Evolutionary conservation across 2,329 filamentous ascomycete genomes (phyloP).

Genomic region (Fusarium sp.): DNA sequence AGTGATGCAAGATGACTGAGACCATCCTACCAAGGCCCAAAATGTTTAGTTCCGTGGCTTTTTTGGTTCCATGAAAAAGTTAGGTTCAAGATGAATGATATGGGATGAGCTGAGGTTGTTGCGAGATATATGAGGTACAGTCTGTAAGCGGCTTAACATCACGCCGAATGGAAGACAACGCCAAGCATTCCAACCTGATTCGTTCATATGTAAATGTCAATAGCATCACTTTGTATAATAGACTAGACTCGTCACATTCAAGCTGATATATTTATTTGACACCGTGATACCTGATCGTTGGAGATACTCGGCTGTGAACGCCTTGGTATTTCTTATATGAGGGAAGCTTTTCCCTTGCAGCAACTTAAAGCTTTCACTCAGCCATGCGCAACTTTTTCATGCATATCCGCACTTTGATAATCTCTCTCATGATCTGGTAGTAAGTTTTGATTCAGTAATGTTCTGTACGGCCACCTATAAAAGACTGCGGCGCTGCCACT

Average conservation of each 20-base stretch:
- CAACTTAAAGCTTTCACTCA: background rate
- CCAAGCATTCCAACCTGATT: background rate
- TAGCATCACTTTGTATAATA: background rate
- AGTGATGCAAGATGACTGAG: constrained; percentile 3
- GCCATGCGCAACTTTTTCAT: background rate
- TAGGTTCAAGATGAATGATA: background rate
- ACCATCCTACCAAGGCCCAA: constrained; percentile 3
- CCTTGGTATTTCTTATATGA: background rate
- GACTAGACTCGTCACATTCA: background rate
- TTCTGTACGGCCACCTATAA: background rate
- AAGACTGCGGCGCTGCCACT: background rate
- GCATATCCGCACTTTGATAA: background rate
- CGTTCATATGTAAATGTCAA: background rate
- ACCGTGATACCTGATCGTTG: background rate
- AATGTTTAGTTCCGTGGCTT: background rate
- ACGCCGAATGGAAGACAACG: constrained; percentile 2
- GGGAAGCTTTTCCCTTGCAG: background rate
- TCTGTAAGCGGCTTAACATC: constrained; percentile 30
- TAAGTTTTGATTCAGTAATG: background rate
- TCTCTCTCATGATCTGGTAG: background rate
- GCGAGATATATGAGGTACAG: background rate
- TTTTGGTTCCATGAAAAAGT: background rate
- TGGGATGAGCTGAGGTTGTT: background rate
- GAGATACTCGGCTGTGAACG: too few species aligned
- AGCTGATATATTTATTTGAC: background rate